Base-by-base conservation (phyloP, 2,329 filamentous ascomycete genomes). In the Verticillium dahliae region DNA sequence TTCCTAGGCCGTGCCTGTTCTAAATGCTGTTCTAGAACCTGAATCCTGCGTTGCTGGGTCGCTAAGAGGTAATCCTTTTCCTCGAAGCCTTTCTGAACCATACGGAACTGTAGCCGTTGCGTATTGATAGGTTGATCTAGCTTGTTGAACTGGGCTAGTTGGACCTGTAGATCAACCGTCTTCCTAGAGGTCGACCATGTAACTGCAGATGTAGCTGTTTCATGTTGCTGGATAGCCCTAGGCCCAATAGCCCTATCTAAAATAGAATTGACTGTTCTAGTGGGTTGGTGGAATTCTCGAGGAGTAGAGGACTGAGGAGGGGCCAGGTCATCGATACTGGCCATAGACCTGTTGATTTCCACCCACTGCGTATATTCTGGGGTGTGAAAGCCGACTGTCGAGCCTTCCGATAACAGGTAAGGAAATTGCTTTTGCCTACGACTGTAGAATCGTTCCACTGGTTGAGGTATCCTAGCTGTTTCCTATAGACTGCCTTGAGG, bases 401-500 rank as follows among this genome's bases (percentile, higher is more conserved):
- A 9, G 60, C 57, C 31, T 37, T 55, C 1, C 9, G n/a, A 55
- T 59, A 59, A 39, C 45, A 59, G 33, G 37, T n/a, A 5, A 61
- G 22, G 39, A 61, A 61, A 6, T 58, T 58, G 27, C 22, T 54
- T 41, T 61, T 61, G 11, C 61, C 57, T 1, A 60, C 22, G 31
- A 57, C 37, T 11, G 52, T 62, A 33, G 3, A 27, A 39, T 38
- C 56, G 45, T 57, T 22, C 35, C 31, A 59, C 10, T 59, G 15
- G 18, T 14, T 10, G n/a, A 34, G 45, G 15, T 27, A 45, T 27
- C 45, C 27, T 15, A 58, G 45, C 18, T 57, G 13, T n/a, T 59
- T 57, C 37, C 38, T 56, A 54, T 62, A 62, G 14, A 37, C 57
- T 52, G 18, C 18, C 18, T 22, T 22, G 18, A 22, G 18, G 18